Percentiles rank a stretch among this genome's conserved stretches.
Evolutionary conservation across 2,329 filamentous ascomycete genomes (phyloP).

Genomic region (Xylaria sp.): DNA sequence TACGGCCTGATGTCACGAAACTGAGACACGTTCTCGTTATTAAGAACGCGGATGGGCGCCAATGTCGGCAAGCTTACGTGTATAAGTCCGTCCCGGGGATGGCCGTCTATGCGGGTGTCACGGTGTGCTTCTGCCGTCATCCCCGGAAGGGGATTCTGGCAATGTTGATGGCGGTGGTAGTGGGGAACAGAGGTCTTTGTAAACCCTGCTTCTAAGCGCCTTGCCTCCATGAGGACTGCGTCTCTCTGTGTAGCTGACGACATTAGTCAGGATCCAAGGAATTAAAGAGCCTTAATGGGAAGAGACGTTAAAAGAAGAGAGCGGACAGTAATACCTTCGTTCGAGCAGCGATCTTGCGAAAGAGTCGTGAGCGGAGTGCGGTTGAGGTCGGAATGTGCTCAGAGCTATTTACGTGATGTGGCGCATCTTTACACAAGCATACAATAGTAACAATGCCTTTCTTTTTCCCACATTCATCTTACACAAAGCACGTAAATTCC

Average conservation of each 20-base stretch:
- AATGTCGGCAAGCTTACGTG: not conserved
- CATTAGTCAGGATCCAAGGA: conserved; percentile 8
- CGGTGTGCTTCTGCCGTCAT: not conserved
- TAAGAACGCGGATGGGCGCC: not conserved
- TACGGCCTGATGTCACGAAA: conserved; percentile 39
- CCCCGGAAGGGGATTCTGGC: conserved; percentile 14
- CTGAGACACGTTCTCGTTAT: conserved; percentile 28
- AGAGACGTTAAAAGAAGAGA: too few species aligned
- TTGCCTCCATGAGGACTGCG: not conserved
- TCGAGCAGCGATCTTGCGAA: too few species aligned
- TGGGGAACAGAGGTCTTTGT: not conserved
- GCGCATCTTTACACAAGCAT: too few species aligned
- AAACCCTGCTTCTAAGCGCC: conserved; percentile 19
- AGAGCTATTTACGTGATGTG: too few species aligned
- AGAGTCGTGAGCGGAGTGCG: too few species aligned
- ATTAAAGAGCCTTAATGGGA: too few species aligned
- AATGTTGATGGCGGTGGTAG: not conserved
- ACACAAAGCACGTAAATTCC: too few species aligned
- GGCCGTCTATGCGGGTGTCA: not conserved
- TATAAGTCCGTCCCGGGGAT: conserved; percentile 37
- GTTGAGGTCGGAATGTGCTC: too few species aligned
- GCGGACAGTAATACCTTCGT: too few species aligned
- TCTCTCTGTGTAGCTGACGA: not conserved
- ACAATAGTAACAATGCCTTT: too few species aligned
- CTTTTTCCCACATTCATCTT: too few species aligned